Base-by-base conservation (phyloP, 257 asterid genomes). In the Gardenia jasminoides region DNA sequence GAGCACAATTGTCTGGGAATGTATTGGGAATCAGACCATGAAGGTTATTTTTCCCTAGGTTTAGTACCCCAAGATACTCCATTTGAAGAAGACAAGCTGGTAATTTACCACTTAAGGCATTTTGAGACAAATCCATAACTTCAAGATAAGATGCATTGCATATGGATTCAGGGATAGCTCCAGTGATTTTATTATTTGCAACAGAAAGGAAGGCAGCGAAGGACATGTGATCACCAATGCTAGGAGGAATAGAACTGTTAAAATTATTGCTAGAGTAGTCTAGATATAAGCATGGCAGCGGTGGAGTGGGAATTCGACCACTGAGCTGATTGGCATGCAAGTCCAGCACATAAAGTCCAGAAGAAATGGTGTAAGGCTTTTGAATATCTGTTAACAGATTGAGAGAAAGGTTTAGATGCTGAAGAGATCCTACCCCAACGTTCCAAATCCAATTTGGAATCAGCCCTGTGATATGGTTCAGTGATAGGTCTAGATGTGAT, bases 261-360 rank as follows among this genome's bases (percentile, higher is more conserved):
- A 90, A 91, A 33, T 84, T 66, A 62, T 93, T 91, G 82, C 41
- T 74, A 0, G 98, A 93, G 75, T 83, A 85, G 64, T 92, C 94
- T 43, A 90, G 31, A 48, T 83, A 88, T 12, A 26, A 3, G 46
- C 75, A 65, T 4, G 16, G 6, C 24, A 3, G 12, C 6, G 88
- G 86, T 19, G 77, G 83, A 7, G 72, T 0, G 26, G 90, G 90
- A 8, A 75, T 6, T 41, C 78, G 36, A 0, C 90, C 90, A 1
- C 46, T 74, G 69, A 86, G 86, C 6, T 22, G 78, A 81, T 86
- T 88, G 31, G 76, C 76, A 75, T 79, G 83, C 46, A 88, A 70
- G 76, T 88, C 90, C 17, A 84, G 50, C 39, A 72, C 67, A 9
- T 0, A 7, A 15, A 72, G 73, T 20, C 0, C 0, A 16, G 47